Conservation (phyloP, 805 yeast genomes). For the Candida ponderosae region DNA sequence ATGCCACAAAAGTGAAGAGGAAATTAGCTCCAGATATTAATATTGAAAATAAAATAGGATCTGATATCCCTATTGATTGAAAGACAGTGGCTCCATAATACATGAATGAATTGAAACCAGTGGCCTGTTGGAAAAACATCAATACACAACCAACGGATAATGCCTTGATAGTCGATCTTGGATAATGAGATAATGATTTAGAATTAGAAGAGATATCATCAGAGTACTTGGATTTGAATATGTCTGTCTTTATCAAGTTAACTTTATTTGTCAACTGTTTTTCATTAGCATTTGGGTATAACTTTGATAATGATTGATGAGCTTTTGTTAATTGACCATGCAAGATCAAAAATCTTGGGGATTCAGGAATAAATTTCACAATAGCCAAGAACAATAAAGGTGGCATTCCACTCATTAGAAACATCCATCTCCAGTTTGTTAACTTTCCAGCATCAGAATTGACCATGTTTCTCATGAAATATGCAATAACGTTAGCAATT, state of each 20-base stretch:
- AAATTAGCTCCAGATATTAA: slow-evolving; percentile 49
- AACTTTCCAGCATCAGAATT: slow-evolving; percentile 6
- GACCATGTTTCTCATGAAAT: slow-evolving; percentile 18
- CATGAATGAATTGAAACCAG: slow-evolving; percentile 60
- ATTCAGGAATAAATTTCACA: slow-evolving; percentile 40
- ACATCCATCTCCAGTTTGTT: slow-evolving; percentile 31
- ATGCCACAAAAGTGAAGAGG: slow-evolving; percentile 44
- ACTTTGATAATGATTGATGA: slow-evolving; percentile 33
- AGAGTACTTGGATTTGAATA: no score
- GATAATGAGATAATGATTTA: slow-evolving; percentile 1
- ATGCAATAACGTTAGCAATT: slow-evolving; percentile 33
- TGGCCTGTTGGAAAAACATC: slow-evolving; percentile 49
- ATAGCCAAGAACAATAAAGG: slow-evolving; percentile 29
- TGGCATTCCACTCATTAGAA: slow-evolving; percentile 31
- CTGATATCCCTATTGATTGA: slow-evolving; percentile 38
- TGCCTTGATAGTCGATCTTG: slow-evolving; percentile 28
- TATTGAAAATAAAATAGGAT: slow-evolving; percentile 51
- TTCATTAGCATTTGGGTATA: slow-evolving; percentile 34
- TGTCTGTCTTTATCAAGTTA: slow-evolving; percentile 38
- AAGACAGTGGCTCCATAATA: slow-evolving; percentile 54
- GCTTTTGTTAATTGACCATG: slow-evolving; percentile 25
- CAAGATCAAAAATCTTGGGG: slow-evolving; percentile 37
- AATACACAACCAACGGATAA: slow-evolving; percentile 41
- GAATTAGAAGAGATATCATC: neutral
- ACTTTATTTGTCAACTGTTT: slow-evolving; percentile 39